These are phyloP conservation scores for Plasmodium gallinaceum DNA, from an alignment of 169 alveolate genomes.

Conservation along the genomic window DNA sequence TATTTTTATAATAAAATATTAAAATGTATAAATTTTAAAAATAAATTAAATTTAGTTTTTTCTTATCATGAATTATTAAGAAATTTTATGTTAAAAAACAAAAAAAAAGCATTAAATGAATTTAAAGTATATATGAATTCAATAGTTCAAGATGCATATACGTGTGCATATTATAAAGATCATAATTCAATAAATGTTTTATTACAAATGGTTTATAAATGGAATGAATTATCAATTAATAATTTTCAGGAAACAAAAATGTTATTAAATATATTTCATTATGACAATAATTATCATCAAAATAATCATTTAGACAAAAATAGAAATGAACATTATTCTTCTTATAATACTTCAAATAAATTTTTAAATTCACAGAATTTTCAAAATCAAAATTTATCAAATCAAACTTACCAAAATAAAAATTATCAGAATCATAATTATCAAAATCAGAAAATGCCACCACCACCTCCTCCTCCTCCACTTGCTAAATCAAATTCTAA, in stretches of 20 bases:
- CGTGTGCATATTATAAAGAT: conserved; percentile 77
- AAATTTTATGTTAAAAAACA: conserved; percentile 12
- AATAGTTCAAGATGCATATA: conserved; percentile 74
- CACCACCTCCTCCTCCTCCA: conserved; percentile 44
- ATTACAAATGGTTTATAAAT: conserved; percentile 49
- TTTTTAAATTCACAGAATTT: too few relatives aligned
- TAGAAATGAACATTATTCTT: neutral
- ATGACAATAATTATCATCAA: conserved; percentile 1
- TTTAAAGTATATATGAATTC: conserved; percentile 43
- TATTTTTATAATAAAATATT: conserved; percentile 45
- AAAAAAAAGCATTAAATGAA: conserved; percentile 13
- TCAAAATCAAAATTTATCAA: too few relatives aligned
- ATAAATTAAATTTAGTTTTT: conserved; percentile 54
- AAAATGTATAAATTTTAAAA: conserved; percentile 39
- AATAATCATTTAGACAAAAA: conserved; percentile 1
- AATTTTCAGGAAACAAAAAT: conserved; percentile 39
- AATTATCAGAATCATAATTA: too few relatives aligned
- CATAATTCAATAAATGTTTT: conserved; percentile 46
- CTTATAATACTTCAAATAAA: too few relatives aligned
- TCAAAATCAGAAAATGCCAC: neutral
- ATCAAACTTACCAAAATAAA: too few relatives aligned
- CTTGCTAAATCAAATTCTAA: conserved; percentile 1
- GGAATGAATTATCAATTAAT: conserved; percentile 32
- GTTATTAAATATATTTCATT: conserved; percentile 50
- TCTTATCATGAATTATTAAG: conserved; percentile 39